These are phyloP conservation scores for Aureobasidium sp. DNA, from an alignment of 2,329 filamentous ascomycete genomes.

Conservation along the genomic window DNA sequence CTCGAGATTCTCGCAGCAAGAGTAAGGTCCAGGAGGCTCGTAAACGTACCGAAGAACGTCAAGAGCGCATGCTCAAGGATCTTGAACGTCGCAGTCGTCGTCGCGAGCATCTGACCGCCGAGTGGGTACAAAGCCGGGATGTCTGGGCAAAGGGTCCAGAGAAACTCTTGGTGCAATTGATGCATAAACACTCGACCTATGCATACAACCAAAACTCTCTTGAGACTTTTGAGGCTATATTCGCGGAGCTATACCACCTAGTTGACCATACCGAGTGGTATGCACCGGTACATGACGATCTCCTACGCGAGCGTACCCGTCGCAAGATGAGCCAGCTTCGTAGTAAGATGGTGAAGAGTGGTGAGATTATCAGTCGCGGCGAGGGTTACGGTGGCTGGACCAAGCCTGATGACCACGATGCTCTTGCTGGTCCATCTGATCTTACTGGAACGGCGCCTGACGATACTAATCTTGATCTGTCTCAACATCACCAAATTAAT, in stretches of 20 bases:
- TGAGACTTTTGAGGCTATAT: conserved; percentile 30
- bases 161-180: conserved; percentile 28
- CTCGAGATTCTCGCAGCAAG: conserved; percentile 30
- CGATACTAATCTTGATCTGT: background rate
- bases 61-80: conserved; percentile 31
- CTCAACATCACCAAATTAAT: conserved; percentile 13
- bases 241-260: conserved; percentile 28
- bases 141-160: conserved; percentile 32
- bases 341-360: conserved; percentile 33
- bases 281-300: conserved; percentile 28
- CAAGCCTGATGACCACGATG: conserved; percentile 27
- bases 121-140: conserved; percentile 32
- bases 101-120: conserved; percentile 30
- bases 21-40: conserved; percentile 33
- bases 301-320: conserved; percentile 32
- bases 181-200: conserved; percentile 31
- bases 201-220: conserved; percentile 26
- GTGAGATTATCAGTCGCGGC: conserved; percentile 28
- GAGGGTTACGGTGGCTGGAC: conserved; percentile 29
- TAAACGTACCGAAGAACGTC: conserved; percentile 29
- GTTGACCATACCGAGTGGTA: conserved; percentile 31
- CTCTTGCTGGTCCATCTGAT: conserved; percentile 26
- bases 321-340: conserved; percentile 33
- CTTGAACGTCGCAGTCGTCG: conserved; percentile 30
- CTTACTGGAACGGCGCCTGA: background rate